Conservation (phyloP, 2,329 filamentous ascomycete species). For the Hysterium pulicare region DNA sequence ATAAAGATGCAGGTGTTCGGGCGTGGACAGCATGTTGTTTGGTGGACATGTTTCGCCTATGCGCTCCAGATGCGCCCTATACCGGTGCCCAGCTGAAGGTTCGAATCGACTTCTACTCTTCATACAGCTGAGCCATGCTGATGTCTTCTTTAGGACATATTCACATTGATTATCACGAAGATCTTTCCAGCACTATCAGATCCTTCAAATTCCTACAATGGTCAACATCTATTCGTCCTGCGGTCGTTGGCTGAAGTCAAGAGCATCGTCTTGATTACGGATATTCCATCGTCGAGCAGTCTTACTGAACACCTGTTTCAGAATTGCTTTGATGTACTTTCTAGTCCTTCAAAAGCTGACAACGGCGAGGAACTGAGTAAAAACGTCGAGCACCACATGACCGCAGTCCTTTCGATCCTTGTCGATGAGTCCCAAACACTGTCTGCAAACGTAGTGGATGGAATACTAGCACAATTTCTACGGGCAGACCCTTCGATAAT, state of each 20-base stretch:
- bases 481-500: slow-evolving; percentile 69
- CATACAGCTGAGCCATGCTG: slow-evolving; percentile 5
- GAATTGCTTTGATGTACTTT: slow-evolving; percentile 87
- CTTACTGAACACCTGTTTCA: slow-evolving; percentile 75
- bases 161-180: slow-evolving; percentile 78
- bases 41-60: slow-evolving; percentile 88
- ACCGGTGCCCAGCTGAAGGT: slow-evolving; percentile 88
- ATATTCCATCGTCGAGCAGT: slow-evolving; percentile 77
- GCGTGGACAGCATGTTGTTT: slow-evolving; percentile 86
- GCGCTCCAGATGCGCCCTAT: slow-evolving; percentile 92
- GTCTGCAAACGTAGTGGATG: slow-evolving; percentile 79
- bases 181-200: slow-evolving; percentile 83
- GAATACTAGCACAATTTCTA: slow-evolving; percentile 93
- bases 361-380: slow-evolving; percentile 82
- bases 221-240: slow-evolving; percentile 88
- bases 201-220: slow-evolving; percentile 84
- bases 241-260: slow-evolving; percentile 88
- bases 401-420: slow-evolving; percentile 74
- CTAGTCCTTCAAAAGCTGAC: slow-evolving; percentile 68
- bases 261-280: slow-evolving; percentile 86
- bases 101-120: slow-evolving; percentile 9
- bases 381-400: slow-evolving; percentile 92
- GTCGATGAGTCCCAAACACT: slow-evolving; percentile 81
- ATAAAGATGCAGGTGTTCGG: slow-evolving; percentile 91
- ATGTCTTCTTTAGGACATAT: slow-evolving; percentile 71